Evolutionary conservation across 192 early-diverging fungal genomes (phyloP), one percentile per base, ranked within the genome.

Genomic region (Coemansia sp.): DNA sequence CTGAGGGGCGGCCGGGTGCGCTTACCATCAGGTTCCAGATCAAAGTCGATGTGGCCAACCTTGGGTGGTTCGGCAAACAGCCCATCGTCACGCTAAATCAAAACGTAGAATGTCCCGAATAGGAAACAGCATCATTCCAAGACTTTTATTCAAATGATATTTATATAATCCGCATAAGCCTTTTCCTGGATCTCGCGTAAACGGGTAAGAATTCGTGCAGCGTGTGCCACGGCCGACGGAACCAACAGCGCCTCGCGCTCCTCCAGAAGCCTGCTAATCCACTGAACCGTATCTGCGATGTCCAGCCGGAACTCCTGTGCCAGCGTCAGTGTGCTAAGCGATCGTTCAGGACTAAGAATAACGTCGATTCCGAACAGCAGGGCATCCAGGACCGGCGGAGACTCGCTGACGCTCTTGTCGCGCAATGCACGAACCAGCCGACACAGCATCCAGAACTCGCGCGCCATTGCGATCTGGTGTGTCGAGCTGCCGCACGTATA

Each of bases 21-120:
- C 62, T 79, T 23, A 79, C 68, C 33, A 71, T 79, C 12, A 45
- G 77, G 34, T 79, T 79, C 66, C 77, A 79, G 34, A 67, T 79
- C 46, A 71, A 40, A 2, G 71, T 79, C 16, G 68, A 79, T 48
- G 72, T 74, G 20, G 34, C 25, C 3, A 63, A 67, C 35, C 68
- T 79, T 21, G 68, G 68, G 7, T 79, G 77, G 77, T 34, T 79
- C 40, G 28, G 30, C 59, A 67, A 61, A 20, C 72, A 74, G 39
- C 77, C 77, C n/a, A 64, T 74, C 2, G 77, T 80, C 35, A 80
- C 77, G 7, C 56, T 80, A 12, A 80, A 80, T 59, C 77, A 80
- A 25, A 70, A 74, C 26, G 55, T 80, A 13, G 67, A 74, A 16
- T 80, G 77, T 26, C 77, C 77, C 9, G 72, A 80, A 68, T 80